Conservation (phyloP, 2,329 filamentous ascomycete genomes). For the Claviceps cyperi region DNA sequence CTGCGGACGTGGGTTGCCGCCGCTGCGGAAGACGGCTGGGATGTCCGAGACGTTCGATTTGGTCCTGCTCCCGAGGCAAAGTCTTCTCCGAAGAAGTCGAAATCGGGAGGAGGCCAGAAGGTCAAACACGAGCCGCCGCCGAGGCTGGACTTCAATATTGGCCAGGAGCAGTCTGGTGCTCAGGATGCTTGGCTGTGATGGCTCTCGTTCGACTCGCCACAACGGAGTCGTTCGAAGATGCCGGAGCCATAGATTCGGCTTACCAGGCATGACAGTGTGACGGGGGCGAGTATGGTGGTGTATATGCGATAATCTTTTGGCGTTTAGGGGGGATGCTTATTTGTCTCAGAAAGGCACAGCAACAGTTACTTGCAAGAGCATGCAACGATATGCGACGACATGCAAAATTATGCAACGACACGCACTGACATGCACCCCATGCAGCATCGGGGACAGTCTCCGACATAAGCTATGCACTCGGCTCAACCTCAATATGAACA, state of each 20-base stretch:
- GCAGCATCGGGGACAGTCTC: no score
- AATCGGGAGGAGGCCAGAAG: slow-evolving; percentile 19
- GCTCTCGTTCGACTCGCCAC: background rate
- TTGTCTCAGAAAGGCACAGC: no score
- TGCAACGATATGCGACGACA: no score
- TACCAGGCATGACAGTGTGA: background rate
- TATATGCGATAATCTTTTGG: no score
- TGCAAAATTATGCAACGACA: no score
- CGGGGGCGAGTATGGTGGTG: no score
- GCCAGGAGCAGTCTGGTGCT: slow-evolving; percentile 15
- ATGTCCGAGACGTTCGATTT: slow-evolving; percentile 64
- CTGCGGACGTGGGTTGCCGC: slow-evolving; percentile 83
- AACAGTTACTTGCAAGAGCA: no score
- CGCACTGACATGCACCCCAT: no score
- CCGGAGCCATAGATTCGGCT: no score
- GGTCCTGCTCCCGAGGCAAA: slow-evolving; percentile 34
- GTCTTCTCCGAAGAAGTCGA: slow-evolving; percentile 16
- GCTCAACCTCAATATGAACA: no score
- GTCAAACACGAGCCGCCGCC: slow-evolving; percentile 42
- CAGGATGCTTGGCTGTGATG: slow-evolving; percentile 18
- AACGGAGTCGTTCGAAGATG: background rate
- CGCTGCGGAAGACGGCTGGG: slow-evolving; percentile 77
- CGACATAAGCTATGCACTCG: no score
- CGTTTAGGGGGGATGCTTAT: no score
- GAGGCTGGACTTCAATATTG: slow-evolving; percentile 37